Percentiles rank a stretch among this genome's conserved stretches.
Conservation (phyloP, 83 land plant genomes). For the Thuja plicata region DNA sequence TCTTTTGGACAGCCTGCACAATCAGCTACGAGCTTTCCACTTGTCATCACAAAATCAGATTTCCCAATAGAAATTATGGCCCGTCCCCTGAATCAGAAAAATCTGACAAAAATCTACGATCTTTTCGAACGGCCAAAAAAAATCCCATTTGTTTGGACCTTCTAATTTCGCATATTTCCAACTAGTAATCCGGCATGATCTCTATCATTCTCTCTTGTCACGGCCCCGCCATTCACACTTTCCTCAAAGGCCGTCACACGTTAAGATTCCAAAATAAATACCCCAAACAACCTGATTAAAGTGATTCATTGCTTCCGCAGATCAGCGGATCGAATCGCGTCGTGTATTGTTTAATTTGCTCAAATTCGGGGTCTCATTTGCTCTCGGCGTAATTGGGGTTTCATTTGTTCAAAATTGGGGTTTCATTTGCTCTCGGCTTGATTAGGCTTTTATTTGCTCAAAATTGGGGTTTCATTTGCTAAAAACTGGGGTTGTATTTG, state of each 20-base stretch:
- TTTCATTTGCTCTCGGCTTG: too few species aligned
- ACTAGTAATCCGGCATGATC: neutral
- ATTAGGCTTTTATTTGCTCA: too few species aligned
- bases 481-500: neutral
- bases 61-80: neutral
- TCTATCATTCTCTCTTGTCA: neutral
- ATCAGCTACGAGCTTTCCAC: neutral
- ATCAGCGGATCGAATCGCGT: neutral
- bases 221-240: neutral
- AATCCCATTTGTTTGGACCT: neutral
- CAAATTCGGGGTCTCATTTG: too few species aligned
- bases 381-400: too few species aligned
- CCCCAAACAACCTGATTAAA: neutral
- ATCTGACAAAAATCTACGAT: neutral
- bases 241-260: neutral
- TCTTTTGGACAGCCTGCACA: neutral
- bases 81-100: neutral
- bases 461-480: neutral
- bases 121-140: too few species aligned
- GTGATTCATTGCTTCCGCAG: neutral
- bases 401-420: neutral
- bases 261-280: neutral
- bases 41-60: neutral
- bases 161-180: neutral
- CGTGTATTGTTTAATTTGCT: neutral